Evolutionary conservation across 768 basidiomycete genomes (phyloP), one percentile per base, ranked within the genome.

Genomic region (Russula sp.): DNA sequence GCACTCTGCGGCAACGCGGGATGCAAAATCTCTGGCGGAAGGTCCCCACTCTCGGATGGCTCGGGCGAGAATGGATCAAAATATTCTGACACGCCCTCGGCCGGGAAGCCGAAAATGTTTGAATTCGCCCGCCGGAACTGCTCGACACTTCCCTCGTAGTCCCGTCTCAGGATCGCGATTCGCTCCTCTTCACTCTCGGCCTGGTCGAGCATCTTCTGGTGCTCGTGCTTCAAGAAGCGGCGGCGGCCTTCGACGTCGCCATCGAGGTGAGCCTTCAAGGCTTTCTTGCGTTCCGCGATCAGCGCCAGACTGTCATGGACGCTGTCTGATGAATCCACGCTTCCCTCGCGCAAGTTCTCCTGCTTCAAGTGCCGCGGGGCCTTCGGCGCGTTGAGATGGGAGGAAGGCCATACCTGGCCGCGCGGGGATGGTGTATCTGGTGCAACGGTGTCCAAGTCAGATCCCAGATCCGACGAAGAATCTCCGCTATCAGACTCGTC

Each of bases 271-370:
- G 36, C 20, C 38, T 24, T 49, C 40, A 24, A 40, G 24, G 40
- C 49, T n/a, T 48, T n/a, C 5, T 24, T 57, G 56, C 49, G 56
- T 38, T 51, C 50, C 16, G 28, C 40, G 24, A 63, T 14, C 16
- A 16, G 20, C 3, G 62, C 62, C 62, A 63, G 40, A 5, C 56
- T 63, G 49, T 63, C 62, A 1, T 36, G 34, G 9, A 30, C 55
- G 20, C 38, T 36, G 22, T 1, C 1, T 5, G 55, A 42, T 9
- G 62, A 34, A 8, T 56, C 28, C 2, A 24, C n/a, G 49, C 40
- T 44, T 7, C 36, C 62, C 38, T 52, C 62, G 49, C 20, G 56
- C 49, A 28, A 57, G 62, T 51, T 20, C 18, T 28, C n/a, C 10
- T 22, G 46, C 2, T n/a, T 26, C 3, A 5, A 7, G 36, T 13